These are phyloP conservation scores for Malus orientalis DNA, from an alignment of 306 rosid species.

Conservation along the genomic window DNA sequence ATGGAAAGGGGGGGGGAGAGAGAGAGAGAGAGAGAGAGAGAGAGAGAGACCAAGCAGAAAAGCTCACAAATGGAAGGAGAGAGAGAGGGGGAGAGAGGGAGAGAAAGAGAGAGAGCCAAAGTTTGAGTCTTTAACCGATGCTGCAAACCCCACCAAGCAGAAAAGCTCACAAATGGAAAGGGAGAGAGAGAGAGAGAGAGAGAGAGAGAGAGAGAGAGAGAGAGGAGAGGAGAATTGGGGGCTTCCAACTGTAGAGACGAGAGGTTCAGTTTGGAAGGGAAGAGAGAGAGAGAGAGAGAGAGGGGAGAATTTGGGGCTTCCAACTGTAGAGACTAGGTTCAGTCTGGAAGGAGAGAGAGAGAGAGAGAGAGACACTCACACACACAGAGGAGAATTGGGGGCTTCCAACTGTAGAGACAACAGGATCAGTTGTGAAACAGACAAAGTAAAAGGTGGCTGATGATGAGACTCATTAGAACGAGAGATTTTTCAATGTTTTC, in stretches of 20 bases:
- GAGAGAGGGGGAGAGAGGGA: neutral
- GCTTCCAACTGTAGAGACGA: slow-evolving; percentile 1
- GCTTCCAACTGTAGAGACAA: slow-evolving; percentile 2
- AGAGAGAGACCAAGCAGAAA: too few relatives aligned
- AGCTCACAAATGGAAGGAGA: slow-evolving; percentile 4
- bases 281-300: too few relatives aligned
- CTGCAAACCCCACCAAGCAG: too few relatives aligned
- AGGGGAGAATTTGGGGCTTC: too few relatives aligned
- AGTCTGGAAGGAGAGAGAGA: neutral
- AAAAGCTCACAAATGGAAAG: too few relatives aligned
- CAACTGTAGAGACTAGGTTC: too few relatives aligned
- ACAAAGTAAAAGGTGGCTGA: slow-evolving; percentile 42
- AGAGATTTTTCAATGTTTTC: neutral
- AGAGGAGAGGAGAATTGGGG: neutral
- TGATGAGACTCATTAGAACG: slow-evolving; percentile 20
- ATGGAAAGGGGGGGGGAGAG: too few relatives aligned
- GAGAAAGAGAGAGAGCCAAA: too few relatives aligned
- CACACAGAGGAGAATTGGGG: neutral
- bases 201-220: too few relatives aligned
- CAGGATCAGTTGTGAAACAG: slow-evolving; percentile 52
- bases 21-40: too few relatives aligned
- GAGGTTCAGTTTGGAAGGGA: slow-evolving; percentile 9
- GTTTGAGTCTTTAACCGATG: too few relatives aligned
- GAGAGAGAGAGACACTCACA: neutral
- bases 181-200: too few relatives aligned